Percentiles rank a stretch among this genome's conserved stretches.
Conservation (phyloP, 495 filamentous ascomycete genomes). For the Xylaria grammica region DNA sequence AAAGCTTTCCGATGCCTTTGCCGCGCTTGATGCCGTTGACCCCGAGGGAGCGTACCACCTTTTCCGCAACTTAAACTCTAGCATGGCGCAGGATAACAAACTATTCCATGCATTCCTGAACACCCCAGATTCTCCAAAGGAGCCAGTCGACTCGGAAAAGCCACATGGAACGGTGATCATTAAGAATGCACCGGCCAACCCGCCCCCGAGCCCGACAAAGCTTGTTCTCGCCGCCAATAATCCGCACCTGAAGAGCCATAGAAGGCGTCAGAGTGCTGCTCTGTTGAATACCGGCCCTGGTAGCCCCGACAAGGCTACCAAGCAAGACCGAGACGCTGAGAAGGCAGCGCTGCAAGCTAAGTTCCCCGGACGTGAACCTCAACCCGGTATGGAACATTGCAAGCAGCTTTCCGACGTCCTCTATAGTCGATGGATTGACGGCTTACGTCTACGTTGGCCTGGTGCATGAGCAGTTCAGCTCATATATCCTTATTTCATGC, state of each 20-base stretch:
- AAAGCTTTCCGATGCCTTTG: conserved; percentile 81
- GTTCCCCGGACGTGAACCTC: conserved; percentile 53
- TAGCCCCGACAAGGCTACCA: conserved; percentile 31
- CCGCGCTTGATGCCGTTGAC: conserved; percentile 80
- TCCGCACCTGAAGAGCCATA: conserved; percentile 80
- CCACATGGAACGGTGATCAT: conserved; percentile 53
- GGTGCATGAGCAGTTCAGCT: neutral
- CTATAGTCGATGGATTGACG: conserved; percentile 88
- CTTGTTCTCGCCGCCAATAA: conserved; percentile 82
- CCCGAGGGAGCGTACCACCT: conserved; percentile 91
- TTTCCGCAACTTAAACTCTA: conserved; percentile 66
- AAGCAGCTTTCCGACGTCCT: conserved; percentile 88
- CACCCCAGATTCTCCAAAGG: conserved; percentile 21
- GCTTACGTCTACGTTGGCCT: conserved; percentile 80
- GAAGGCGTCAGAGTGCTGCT: conserved; percentile 68
- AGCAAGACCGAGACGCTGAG: conserved; percentile 45
- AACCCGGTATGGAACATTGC: conserved; percentile 87
- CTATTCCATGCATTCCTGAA: conserved; percentile 45
- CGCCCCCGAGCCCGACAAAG: conserved; percentile 39
- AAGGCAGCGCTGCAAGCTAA: conserved; percentile 53
- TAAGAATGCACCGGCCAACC: conserved; percentile 39
- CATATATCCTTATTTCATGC: neutral
- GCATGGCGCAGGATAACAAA: conserved; percentile 48
- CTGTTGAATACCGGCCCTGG: conserved; percentile 34
- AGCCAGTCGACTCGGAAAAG: conserved; percentile 33